These are phyloP conservation scores for Inga laurina DNA, from an alignment of 306 rosid genomes.

Conservation along the genomic window DNA sequence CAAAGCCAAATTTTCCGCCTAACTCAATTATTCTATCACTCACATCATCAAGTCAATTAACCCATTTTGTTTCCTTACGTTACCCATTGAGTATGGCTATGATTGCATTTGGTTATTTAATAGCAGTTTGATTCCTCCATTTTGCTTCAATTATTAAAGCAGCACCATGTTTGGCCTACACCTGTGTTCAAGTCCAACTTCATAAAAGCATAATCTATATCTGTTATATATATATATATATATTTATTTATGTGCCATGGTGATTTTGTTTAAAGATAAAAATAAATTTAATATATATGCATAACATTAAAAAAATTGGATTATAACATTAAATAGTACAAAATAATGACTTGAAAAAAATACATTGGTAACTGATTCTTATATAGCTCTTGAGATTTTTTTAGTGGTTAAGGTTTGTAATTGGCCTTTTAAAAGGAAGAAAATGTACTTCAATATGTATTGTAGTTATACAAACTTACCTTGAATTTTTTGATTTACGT, in stretches of 20 bases:
- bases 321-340: too few species aligned
- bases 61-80: conserved; percentile 32
- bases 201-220: too few species aligned
- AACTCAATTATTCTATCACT: conserved; percentile 13
- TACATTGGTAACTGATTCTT: background rate
- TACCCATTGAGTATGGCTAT: conserved; percentile 13
- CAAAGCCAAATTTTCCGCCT: conserved; percentile 28
- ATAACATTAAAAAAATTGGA: background rate
- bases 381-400: background rate
- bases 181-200: too few species aligned
- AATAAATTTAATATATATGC: background rate
- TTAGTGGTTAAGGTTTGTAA: background rate
- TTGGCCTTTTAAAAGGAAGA: background rate
- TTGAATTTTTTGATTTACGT: background rate
- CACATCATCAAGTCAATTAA: background rate
- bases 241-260: background rate
- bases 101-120: conserved; percentile 22
- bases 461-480: background rate
- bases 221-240: too few species aligned
- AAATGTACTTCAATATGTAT: background rate
- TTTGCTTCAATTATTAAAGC: conserved; percentile 1
- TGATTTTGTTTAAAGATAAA: background rate
- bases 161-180: background rate
- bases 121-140: background rate
- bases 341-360: too few species aligned